Percentiles rank a stretch among this genome's conserved stretches.
phyloP scores from a whole-genome alignment of 2,329 filamentous ascomycete species.

The Microcyclospora pomicola region DNA sequence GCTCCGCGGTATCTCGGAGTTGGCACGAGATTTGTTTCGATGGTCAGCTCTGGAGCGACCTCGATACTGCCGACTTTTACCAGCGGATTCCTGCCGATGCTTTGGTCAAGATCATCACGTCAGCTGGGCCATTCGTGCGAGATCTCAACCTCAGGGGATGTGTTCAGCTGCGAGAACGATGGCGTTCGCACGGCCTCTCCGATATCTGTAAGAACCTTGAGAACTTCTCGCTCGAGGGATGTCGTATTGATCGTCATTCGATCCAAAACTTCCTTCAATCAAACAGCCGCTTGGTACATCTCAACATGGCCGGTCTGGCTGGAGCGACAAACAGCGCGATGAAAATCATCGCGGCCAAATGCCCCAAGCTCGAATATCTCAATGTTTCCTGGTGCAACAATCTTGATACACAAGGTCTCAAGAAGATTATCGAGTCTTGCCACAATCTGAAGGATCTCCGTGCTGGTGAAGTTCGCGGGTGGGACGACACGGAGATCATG shows the following conservation, averaged over 20 bases:
- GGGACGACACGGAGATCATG: conserved; percentile 60
- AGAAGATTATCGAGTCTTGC: conserved; percentile 59
- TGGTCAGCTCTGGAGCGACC: conserved; percentile 77
- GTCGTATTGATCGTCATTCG: conserved; percentile 64
- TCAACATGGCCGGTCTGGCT: conserved; percentile 73
- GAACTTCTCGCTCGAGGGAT: conserved; percentile 79
- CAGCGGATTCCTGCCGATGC: conserved; percentile 71
- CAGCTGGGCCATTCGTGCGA: conserved; percentile 78
- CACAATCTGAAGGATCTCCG: conserved; percentile 62
- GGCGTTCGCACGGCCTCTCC: conserved; percentile 62
- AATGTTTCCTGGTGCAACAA: conserved; percentile 91
- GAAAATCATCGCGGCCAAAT: conserved; percentile 71
- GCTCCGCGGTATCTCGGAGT: conserved; percentile 60
- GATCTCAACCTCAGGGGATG: conserved; percentile 86
- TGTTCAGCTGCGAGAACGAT: conserved; percentile 72
- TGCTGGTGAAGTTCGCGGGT: conserved; percentile 68
- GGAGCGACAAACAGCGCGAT: conserved; percentile 73
- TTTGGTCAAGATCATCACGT: conserved; percentile 68
- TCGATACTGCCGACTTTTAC: conserved; percentile 72
- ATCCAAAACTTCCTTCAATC: conserved; percentile 67
- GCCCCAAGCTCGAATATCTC: conserved; percentile 65
- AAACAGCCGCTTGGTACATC: conserved; percentile 64
- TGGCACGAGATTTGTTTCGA: conserved; percentile 84
- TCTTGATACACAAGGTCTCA: conserved; percentile 64
- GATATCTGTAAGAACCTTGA: conserved; percentile 76